Conservation (phyloP, 352 stramenopile genomes). For the Elongisporangium undulatum region DNA sequence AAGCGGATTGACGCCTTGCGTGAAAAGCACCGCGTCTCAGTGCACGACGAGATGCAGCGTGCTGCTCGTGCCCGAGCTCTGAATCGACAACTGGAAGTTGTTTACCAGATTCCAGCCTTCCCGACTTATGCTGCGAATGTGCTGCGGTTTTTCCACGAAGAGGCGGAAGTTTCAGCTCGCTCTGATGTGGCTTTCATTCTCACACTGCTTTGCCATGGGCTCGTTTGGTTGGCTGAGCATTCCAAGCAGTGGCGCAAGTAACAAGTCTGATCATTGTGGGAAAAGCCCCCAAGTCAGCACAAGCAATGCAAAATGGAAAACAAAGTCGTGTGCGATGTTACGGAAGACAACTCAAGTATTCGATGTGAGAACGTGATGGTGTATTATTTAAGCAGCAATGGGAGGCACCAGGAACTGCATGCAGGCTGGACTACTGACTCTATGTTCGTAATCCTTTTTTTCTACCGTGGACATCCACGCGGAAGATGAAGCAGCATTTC, state of each 20-base stretch:
- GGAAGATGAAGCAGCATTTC: neutral
- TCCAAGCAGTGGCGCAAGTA: conserved; percentile 51
- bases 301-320: neutral
- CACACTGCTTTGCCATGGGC: conserved; percentile 73
- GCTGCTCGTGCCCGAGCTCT: conserved; percentile 54
- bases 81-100: conserved; percentile 58
- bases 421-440: neutral
- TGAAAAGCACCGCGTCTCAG: conserved; percentile 46
- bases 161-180: conserved; percentile 61
- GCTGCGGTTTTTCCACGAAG: conserved; percentile 72
- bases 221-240: conserved; percentile 77
- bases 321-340: neutral
- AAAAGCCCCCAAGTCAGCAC: neutral
- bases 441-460: neutral
- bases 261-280: conserved; percentile 1
- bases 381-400: neutral
- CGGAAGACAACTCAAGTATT: neutral
- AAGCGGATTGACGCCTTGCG: conserved; percentile 37
- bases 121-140: conserved; percentile 59
- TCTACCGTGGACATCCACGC: neutral
- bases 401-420: neutral
- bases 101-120: conserved; percentile 79
- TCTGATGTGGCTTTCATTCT: conserved; percentile 77
- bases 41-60: conserved; percentile 68
- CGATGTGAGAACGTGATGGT: neutral